Base-by-base conservation (phyloP, 140 eudicot genomes). In the Cichorium intybus region DNA sequence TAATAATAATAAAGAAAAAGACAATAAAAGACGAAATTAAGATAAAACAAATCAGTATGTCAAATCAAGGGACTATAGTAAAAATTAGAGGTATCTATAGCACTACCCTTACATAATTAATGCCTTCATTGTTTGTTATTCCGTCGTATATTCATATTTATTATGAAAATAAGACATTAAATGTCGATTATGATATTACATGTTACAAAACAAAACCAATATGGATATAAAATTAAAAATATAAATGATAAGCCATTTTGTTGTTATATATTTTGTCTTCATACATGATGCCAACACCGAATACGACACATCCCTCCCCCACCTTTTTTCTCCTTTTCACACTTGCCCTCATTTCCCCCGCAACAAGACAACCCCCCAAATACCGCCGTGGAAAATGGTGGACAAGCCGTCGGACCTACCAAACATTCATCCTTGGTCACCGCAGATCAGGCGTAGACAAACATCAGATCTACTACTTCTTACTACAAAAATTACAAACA, bases 221-320 rank as follows among this genome's bases (percentile, higher is more conserved):
- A 29, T 46, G 34, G 24, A 41, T 16, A 11, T 31, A 7, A 35
- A 45, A 69, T 12, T 7, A 8, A 12, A 55, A 24, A 37, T 22
- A 27, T 8, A 21, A 46, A 55, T 33, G n/a, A 73, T 29, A 73
- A 56, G 47, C 23, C 18, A 10, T 46, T 64, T 74, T 75, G 75
- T 67, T 62, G 15, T 65, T 52, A 49, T 65, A 49, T 27, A 28
- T 59, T 74, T 75, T 75, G 79, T 39, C 45, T 67, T 66, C 70
- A 67, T 68, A 75, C 75, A 67, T 57, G 56, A 67, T 60, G 79
- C 70, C 70, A 75, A 75, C 70, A 66, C 52, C 56, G 45, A 75
- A 75, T 75, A 75, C 79, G 79, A 75, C 79, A 75, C 20, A 75
- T 15, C 14, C 1, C 48, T 54, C 24, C 64, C 24, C 65, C 79